Evolutionary conservation across 2,329 filamentous ascomycete genomes (phyloP).

Genomic region (Fragosphaeria purpurea): DNA sequence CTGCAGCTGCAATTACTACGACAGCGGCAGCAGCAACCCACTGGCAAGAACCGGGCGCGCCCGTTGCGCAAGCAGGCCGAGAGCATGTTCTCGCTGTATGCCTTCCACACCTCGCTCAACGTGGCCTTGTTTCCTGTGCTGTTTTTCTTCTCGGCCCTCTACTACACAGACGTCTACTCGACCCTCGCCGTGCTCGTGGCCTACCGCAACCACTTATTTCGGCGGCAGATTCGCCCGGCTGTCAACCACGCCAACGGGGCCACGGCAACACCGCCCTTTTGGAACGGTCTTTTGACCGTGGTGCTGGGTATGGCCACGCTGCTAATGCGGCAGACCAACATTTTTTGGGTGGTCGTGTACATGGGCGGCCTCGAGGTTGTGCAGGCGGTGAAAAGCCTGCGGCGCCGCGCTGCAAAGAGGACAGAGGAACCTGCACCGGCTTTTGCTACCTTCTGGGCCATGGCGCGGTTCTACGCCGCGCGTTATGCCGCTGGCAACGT

Average conservation of each 20-base stretch:
- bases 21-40: neutral
- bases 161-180: slow-evolving; percentile 88
- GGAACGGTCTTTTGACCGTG: slow-evolving; percentile 35
- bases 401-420: neutral
- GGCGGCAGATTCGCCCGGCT: slow-evolving; percentile 14
- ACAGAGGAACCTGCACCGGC: slow-evolving; percentile 10
- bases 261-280: slow-evolving; percentile 19
- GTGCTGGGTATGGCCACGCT: slow-evolving; percentile 56
- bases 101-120: slow-evolving; percentile 61
- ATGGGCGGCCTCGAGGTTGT: slow-evolving; percentile 53
- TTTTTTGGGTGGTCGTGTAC: slow-evolving; percentile 85
- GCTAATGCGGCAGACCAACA: slow-evolving; percentile 83
- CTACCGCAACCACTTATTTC: slow-evolving; percentile 48
- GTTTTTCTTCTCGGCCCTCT: slow-evolving; percentile 93
- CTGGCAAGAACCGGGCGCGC: too few relatives aligned
- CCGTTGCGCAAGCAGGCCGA: slow-evolving; percentile 12
- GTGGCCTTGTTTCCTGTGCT: slow-evolving; percentile 77
- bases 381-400: slow-evolving; percentile 31
- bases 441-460: slow-evolving; percentile 23
- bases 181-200: slow-evolving; percentile 63
- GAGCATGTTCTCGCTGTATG: slow-evolving; percentile 28
- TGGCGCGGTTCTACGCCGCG: slow-evolving; percentile 28
- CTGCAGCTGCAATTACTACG: slow-evolving; percentile 20
- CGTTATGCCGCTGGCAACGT: slow-evolving; percentile 41
- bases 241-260: too few relatives aligned